Evolutionary conservation across 2,329 filamentous ascomycete genomes (phyloP), one percentile per base, ranked within the genome.

Genomic region (Fusarium sp.): DNA sequence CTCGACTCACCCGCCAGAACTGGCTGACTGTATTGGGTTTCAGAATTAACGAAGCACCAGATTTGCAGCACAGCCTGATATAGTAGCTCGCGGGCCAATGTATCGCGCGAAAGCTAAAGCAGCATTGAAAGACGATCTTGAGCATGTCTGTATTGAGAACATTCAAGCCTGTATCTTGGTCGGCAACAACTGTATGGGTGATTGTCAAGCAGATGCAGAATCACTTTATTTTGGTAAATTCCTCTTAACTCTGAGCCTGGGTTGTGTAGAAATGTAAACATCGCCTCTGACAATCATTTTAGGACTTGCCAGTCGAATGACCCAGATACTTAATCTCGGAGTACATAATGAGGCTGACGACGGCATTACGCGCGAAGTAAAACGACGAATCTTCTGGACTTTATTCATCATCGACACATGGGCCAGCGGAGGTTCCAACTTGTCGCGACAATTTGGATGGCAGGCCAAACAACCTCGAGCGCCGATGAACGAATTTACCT

Each of bases 351-450:
- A 68, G 6, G 19, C 21, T 0, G 76, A 79, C 17, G 69, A 73
- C 15, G 71, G 71, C 5, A 50, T 73, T 6, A 73, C 70, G 1
- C 66, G 73, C 10, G 78, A 80, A 54, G 67, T 68, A 3, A 80
- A 79, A 43, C 60, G 69, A 9, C 72, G 78, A 9, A 67, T 78
- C 42, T 80, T 75, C 65, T 80, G 78, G 78, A 76, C 71, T 6
- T 75, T 71, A 26, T 79, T 76, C 43, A 74, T 80, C 5, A 73
- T 78, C 43, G 78, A 80, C 43, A 73, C 72, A 6, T 80, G 78
- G 78, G 73, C 76, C 15, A 79, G 77, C 43, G 75, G 73, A 5
- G 78, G 78, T 4, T 73, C 73, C 19, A 70, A 74, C 53, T 13
- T 73, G 6, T 65, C 69, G 7, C 71, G 73, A 1, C 77, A 79